Percentiles rank a stretch among this genome's conserved stretches.
Evolutionary conservation across 2,329 filamentous ascomycete species (phyloP).

Genomic region (Trichoderma koningiopsis): DNA sequence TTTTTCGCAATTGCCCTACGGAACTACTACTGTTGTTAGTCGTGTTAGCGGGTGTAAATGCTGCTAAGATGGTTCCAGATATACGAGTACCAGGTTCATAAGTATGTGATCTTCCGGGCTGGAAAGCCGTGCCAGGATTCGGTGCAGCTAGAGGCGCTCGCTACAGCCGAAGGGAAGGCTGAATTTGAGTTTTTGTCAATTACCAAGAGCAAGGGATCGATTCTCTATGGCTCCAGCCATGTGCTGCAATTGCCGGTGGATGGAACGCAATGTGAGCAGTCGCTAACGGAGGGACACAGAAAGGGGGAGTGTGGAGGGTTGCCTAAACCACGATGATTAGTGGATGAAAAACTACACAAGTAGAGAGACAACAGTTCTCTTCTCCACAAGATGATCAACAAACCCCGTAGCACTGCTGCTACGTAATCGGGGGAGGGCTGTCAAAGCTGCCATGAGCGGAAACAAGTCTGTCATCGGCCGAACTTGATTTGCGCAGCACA

Average conservation of each 20-base stretch:
- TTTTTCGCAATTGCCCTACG: neutral
- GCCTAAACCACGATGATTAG: neutral
- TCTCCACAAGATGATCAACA: slow-evolving; percentile 17
- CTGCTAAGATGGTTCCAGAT: neutral
- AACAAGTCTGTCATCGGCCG: slow-evolving; percentile 5
- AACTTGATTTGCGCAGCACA: slow-evolving; percentile 7
- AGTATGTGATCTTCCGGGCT: neutral
- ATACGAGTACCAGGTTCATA: neutral
- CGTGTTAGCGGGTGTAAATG: neutral
- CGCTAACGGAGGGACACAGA: neutral
- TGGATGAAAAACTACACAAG: neutral
- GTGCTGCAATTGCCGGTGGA: neutral
- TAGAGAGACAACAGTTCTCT: neutral
- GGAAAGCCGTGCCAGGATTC: neutral
- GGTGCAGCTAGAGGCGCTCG: neutral
- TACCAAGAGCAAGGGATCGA: neutral
- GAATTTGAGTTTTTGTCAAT: neutral
- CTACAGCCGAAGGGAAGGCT: neutral
- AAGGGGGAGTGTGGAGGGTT: neutral
- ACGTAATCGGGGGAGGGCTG: neutral
- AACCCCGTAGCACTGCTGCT: neutral
- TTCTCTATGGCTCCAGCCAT: neutral
- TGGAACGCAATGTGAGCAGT: neutral
- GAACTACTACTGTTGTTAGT: neutral
- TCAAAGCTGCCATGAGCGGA: neutral